phyloP scores from a whole-genome alignment of 257 asterid genomes.

The Solanum piurae region DNA sequence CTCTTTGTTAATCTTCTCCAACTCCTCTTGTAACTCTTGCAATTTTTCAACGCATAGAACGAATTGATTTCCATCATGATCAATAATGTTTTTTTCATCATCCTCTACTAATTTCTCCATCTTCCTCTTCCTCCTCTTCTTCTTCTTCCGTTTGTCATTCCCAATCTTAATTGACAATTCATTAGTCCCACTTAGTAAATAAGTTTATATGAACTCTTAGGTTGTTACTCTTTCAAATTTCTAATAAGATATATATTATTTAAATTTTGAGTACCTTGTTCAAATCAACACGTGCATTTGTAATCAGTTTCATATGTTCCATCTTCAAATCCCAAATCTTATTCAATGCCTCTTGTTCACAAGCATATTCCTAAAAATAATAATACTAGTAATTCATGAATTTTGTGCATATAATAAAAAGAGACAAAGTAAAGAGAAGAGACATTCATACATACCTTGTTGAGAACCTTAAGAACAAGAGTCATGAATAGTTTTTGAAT shows the following conservation, averaged over 20 bases:
- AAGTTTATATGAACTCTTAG: not conserved
- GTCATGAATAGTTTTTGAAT: not conserved
- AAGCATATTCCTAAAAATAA: too few species aligned
- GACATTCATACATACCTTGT: not conserved
- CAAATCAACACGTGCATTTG: not conserved
- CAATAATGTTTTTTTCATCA: not conserved
- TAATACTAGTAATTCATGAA: too few species aligned
- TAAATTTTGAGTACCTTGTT: not conserved
- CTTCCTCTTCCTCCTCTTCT: not conserved
- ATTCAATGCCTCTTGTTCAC: too few species aligned
- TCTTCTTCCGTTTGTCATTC: not conserved
- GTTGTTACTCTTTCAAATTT: not conserved
- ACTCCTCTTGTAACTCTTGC: not conserved
- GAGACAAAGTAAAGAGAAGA: not conserved
- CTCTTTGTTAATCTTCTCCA: constrained; percentile 59
- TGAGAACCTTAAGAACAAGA: not conserved
- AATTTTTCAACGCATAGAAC: not conserved
- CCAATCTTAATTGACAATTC: not conserved
- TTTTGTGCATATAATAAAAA: too few species aligned
- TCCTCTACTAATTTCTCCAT: not conserved
- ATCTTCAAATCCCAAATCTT: too few species aligned
- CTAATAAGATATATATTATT: not conserved
- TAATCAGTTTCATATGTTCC: too few species aligned
- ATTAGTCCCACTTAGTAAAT: not conserved
- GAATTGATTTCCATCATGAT: not conserved